Evolutionary conservation across 31 red algal species (phyloP), one percentile per base, ranked within the genome.

Genomic region (Odonthalia washingtoniensis): DNA sequence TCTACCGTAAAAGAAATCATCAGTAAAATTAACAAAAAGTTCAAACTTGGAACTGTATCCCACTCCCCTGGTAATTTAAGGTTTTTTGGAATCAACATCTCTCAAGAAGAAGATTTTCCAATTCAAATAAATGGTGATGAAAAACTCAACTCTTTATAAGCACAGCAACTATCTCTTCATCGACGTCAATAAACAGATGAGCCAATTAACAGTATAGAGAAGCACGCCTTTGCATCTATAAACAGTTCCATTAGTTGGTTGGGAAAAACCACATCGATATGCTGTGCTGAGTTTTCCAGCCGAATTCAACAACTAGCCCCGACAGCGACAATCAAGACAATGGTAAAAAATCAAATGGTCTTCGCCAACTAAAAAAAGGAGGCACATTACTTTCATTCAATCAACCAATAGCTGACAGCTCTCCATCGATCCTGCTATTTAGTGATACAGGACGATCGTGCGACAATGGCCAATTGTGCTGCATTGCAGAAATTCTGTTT

Each of bases 81-180:
- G 32, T 85, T 73, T 35, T 74, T 49, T 46, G 66, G 67, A 21
- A 37, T 85, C 2, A 60, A 5, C 18, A 46, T 85, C 27, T 49
- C 68, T 26, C 82, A 85, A 57, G 5, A 74, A 9, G 40, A 62
- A 26, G 67, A 85, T 35, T 74, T 74, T 17, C 5, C 39, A 46
- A 43, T 74, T 6, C 31, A 31, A 3, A 35, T 85, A 26, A 62
- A 85, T 52, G 82, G 9, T 73, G 82, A 85, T 52, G 70, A 86
- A 6, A 77, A 86, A 40, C 16, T 82, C 5, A 12, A 68, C 46
- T 3, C 2, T 16, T 42, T 34, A 18, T 6, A 64, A 6, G 3
- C 36, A 43, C 24, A 2, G 39, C 52, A 39, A 4, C 5, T 46
- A 2, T 30, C 38, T 3, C 36, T 39, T 3, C 35, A 4, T 27